Base-by-base conservation (phyloP, 1,139 yeast genomes). In the Suhomyces wounanorum region DNA sequence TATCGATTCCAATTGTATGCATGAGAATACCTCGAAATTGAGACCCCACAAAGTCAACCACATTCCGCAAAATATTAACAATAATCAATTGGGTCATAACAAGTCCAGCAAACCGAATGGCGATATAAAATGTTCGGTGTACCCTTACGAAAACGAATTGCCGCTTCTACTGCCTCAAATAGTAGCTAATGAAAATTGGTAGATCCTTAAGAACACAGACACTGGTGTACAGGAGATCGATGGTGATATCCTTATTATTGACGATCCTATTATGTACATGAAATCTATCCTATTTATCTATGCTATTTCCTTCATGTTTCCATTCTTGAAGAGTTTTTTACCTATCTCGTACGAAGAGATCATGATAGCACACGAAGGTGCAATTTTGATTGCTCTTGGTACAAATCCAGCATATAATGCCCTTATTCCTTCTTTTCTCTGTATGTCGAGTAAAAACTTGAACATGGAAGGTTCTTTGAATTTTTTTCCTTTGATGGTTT, bases 311-410 rank as follows among this genome's bases (percentile, higher is more conserved):
- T 33, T 33, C 42, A 38, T 46, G 40, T 61, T 58, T 13, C 55
- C 70, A 47, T 62, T 62, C 44, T 62, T 68, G 62, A 87, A 82
- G 39, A 87, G 72, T 60, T 81, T 82, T 68, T 95, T 95, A 31
- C 96, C 89, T 47, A 92, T 75, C 66, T 94, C 99, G 67, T 94
- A 94, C 42, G 96, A 87, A 2, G 98, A 89, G 47, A 94, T 92
- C 99, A 94, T 95, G 37, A 94, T 94, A 2, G 99, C 99, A 78
- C 99, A 94, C 11, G 97, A 87, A 3, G 99, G 99, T 0, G 97
- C 97, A 40, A 94, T 88, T 64, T 94, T 94, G 66, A 92, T 72
- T 9, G 94, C 81, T 57, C 99, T 78, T 0, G 98, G 98, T 2
- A 83, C 77, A 40, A 91, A 72, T 0, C 99, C 99, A 38, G 89